Base-by-base conservation (phyloP, 352 stramenopile species). In the Globisporangium irregulare region DNA sequence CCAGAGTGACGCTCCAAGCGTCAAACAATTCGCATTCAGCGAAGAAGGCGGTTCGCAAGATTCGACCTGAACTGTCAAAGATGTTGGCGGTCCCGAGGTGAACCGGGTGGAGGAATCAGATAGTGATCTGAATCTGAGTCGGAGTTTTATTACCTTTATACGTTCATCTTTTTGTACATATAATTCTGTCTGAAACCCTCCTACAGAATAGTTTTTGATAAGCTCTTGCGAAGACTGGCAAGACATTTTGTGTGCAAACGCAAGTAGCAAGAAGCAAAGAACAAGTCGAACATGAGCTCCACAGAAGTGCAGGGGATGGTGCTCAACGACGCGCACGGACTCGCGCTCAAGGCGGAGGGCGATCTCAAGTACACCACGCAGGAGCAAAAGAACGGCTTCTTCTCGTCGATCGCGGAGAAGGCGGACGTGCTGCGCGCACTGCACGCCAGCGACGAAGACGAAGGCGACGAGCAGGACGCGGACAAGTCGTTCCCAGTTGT, bases 241-340 rank as follows among this genome's bases (percentile, higher is more conserved):
- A 36, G 36, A 32, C 29, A 32, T 32, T 32, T 32, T 32, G 29
- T 8, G 29, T 32, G 15, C 24, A 22, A 46, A 22, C 22, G 15
- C 36, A 3, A 65, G 12, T 34, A 25, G 38, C 29, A 46, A 60
- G 38, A 32, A 57, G 54, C 24, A 20, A 55, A 41, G 43, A 57
- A 32, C 29, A 32, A 32, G 29, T 32, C 55, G 36, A 73, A 55
- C 0, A 89, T 85, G 81, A 84, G 68, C 65, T 62, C 65, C 43
- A 15, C 32, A 5, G 70, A 83, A 38, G 80, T 84, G 27, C 78
- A 78, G 67, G 86, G 86, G n/a, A 56, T 92, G 38, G 75, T 92
- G 68, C 72, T 94, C 53, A 94, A 87, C 66, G 86, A 94, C 75
- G 84, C 79, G 63, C 79, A 92, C 66, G 86, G 86, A 24, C 75